Evolutionary conservation across 768 basidiomycete species (phyloP).

Genomic region (Calocybe gangraenosa): DNA sequence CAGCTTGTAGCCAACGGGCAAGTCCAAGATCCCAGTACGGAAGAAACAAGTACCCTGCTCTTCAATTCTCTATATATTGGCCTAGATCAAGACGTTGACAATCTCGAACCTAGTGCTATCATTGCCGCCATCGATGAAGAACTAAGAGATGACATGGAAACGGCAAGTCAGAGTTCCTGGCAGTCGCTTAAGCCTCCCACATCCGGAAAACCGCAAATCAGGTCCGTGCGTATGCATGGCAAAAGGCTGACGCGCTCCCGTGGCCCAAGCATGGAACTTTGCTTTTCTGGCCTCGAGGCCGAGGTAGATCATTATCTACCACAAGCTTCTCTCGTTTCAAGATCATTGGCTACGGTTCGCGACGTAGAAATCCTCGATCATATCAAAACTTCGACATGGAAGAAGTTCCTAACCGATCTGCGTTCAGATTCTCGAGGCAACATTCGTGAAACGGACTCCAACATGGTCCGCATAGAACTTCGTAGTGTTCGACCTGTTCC

Average conservation of each 20-base stretch:
- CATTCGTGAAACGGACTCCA: slow-evolving; percentile 83
- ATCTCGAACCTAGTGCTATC: slow-evolving; percentile 69
- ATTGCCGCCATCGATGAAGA: slow-evolving; percentile 94
- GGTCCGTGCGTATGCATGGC: slow-evolving; percentile 41
- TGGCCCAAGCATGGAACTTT: slow-evolving; percentile 80
- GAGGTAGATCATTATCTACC: slow-evolving; percentile 66
- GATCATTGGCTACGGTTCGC: slow-evolving; percentile 61
- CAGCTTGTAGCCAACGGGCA: slow-evolving; percentile 93
- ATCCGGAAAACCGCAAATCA: slow-evolving; percentile 37
- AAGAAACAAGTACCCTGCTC: slow-evolving; percentile 69
- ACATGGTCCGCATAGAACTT: slow-evolving; percentile 90
- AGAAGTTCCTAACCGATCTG: slow-evolving; percentile 89
- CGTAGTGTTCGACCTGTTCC: slow-evolving; percentile 69
- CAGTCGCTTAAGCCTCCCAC: slow-evolving; percentile 66
- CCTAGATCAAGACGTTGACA: slow-evolving; percentile 71
- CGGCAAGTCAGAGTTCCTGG: slow-evolving; percentile 83
- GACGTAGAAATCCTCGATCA: slow-evolving; percentile 92
- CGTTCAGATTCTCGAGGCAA: slow-evolving; percentile 84
- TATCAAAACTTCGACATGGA: slow-evolving; percentile 98
- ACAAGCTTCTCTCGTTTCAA: slow-evolving; percentile 53
- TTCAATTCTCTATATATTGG: slow-evolving; percentile 97
- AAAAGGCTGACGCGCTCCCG: slow-evolving; percentile 70
- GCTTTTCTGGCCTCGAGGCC: slow-evolving; percentile 56
- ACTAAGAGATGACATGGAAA: slow-evolving; percentile 71
- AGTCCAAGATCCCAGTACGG: slow-evolving; percentile 69